Evolutionary conservation across 208 protist genomes (phyloP), one percentile per base, ranked within the genome.

Genomic region (Naegleria fowleri): DNA sequence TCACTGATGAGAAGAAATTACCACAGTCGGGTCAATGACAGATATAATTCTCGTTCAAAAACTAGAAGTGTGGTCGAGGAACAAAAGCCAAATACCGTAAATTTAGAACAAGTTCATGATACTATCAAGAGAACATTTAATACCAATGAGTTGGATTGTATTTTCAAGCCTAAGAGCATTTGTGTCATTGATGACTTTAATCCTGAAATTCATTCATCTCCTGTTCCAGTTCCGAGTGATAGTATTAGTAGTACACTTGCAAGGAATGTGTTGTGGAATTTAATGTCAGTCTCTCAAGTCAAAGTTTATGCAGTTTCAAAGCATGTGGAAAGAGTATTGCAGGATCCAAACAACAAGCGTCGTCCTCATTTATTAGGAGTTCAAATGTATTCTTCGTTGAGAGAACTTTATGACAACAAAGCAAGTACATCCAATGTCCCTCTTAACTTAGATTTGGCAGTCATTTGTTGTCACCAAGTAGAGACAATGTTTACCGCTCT

Each of bases 131-230:
- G 41, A 51, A 40, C 40, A 15, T 29, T 29, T 33, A 38, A 40
- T 7, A 87, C 5, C 40, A 22, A 87, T 87, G 22, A 22, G 33
- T 36, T 87, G 39, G 83, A 87, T 51, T 25, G 22, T 33, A 51
- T 87, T 52, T 87, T 87, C 29, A 87, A 87, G 40, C 83, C 83
- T 51, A 87, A 87, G 40, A 40, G 29, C 41, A 87, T 87, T 87
- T 22, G 15, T 41, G 83, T 87, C 15, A 87, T 87, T 52, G 83
- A 38, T 87, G 55, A 67, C 22, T 67, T 67, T 29, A 67, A 67
- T 67, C 55, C 55, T 67, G 55, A 67, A 29, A 29, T 67, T 67
- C 55, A 67, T 67, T 33, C 83, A 36, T 48, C 38, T 33, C 55
- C 55, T 29, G 55, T 67, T 67, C 55, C 55, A 22, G 55, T 67